Evolutionary conservation across 1,139 yeast genomes (phyloP).

Genomic region (Candida sp.): DNA sequence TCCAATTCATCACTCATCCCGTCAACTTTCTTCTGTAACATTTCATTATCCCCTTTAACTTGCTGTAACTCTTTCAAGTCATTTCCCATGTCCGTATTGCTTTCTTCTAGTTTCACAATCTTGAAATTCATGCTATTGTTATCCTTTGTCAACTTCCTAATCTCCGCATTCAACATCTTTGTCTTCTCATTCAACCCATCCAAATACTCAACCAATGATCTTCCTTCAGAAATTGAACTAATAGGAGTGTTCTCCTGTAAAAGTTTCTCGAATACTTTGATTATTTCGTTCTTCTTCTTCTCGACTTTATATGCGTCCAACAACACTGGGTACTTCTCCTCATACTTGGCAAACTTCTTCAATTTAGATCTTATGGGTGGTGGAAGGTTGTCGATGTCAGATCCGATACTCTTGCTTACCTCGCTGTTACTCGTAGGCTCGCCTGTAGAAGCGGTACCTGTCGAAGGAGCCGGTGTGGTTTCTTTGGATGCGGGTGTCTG

Average conservation of each 20-base stretch:
- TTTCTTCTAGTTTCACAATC: conserved; percentile 17
- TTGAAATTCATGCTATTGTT: conserved; percentile 26
- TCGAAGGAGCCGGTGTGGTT: conserved; percentile 41
- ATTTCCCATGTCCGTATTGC: conserved; percentile 22
- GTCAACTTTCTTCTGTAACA: conserved; percentile 13
- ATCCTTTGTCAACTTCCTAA: conserved; percentile 32
- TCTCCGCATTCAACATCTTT: conserved; percentile 58
- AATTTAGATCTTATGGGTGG: conserved; percentile 62
- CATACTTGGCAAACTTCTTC: conserved; percentile 84
- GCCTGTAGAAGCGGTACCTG: neutral
- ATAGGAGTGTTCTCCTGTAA: conserved; percentile 84
- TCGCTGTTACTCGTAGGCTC: too few species aligned
- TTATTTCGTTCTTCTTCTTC: conserved; percentile 66
- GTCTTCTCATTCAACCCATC: conserved; percentile 65
- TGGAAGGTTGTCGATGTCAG: conserved; percentile 43
- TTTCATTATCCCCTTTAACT: conserved; percentile 15
- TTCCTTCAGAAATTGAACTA: conserved; percentile 73
- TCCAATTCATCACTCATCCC: conserved; percentile 4
- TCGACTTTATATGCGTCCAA: conserved; percentile 86
- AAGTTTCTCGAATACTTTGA: conserved; percentile 70
- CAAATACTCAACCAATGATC: conserved; percentile 70
- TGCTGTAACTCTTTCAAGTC: conserved; percentile 10
- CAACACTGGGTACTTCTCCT: conserved; percentile 83
- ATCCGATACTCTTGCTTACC: neutral
- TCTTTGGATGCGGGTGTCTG: neutral